Percentiles rank a stretch among this genome's conserved stretches.
These are phyloP conservation scores for Candida tallmaniae DNA, from an alignment of 805 yeast genomes.

Conservation along the genomic window DNA sequence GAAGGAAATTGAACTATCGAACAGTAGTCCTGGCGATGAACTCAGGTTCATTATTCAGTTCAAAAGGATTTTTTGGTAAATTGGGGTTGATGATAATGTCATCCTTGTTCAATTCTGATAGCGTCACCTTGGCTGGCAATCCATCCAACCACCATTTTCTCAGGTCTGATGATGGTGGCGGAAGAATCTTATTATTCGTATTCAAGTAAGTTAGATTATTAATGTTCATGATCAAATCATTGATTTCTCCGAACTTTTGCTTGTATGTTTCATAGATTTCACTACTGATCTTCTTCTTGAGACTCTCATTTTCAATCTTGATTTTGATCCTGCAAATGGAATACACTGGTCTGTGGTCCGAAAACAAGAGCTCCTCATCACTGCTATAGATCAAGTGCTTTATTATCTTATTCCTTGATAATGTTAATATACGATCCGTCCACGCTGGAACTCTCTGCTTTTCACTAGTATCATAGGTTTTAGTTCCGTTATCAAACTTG, in stretches of 20 bases:
- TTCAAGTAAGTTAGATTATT: slow-evolving; percentile 18
- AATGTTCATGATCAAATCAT: slow-evolving; percentile 27
- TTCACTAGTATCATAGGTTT: slow-evolving; percentile 80
- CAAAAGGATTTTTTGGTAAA: slow-evolving; percentile 71
- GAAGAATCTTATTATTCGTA: slow-evolving; percentile 45
- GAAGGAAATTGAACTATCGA: background rate
- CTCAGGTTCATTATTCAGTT: slow-evolving; percentile 46
- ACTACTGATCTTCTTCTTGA: slow-evolving; percentile 50
- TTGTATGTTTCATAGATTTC: slow-evolving; percentile 55
- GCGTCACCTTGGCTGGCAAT: slow-evolving; percentile 61
- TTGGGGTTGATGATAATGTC: slow-evolving; percentile 60
- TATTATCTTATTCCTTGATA: slow-evolving; percentile 51
- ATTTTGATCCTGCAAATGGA: slow-evolving; percentile 64
- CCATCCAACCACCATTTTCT: slow-evolving; percentile 91
- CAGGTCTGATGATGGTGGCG: slow-evolving; percentile 84
- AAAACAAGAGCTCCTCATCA: slow-evolving; percentile 53
- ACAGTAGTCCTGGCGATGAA: slow-evolving; percentile 27
- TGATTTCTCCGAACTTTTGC: slow-evolving; percentile 42
- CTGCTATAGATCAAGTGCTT: slow-evolving; percentile 59
- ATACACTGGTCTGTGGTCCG: slow-evolving; percentile 90
- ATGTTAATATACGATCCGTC: slow-evolving; percentile 84
- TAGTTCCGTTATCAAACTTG: slow-evolving; percentile 86
- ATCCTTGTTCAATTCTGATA: slow-evolving; percentile 40
- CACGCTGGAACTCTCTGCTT: slow-evolving; percentile 94
- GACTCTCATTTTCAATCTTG: slow-evolving; percentile 59